Percentiles rank a stretch among this genome's conserved stretches.
Evolutionary conservation across 192 early-diverging fungal genomes (phyloP).

Genomic region (Spizellomyces punctatus): DNA sequence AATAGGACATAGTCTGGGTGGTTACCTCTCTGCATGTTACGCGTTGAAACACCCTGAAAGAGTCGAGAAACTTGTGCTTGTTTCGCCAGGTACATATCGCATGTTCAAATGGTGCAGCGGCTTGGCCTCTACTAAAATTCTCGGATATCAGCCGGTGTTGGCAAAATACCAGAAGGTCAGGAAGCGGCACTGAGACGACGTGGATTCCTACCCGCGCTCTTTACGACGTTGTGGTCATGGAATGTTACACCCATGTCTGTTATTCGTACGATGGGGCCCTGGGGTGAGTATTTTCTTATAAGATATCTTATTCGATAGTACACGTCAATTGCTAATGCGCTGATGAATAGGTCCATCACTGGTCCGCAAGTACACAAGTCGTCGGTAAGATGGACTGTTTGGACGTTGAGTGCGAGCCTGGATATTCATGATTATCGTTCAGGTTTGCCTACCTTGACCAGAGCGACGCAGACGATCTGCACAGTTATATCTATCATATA

Average conservation of each 20-base stretch:
- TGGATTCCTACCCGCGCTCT: conserved; percentile 17
- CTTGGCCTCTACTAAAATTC: too few relatives aligned
- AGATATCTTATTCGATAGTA: neutral
- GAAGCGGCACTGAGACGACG: conserved; percentile 21
- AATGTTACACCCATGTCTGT: conserved; percentile 81
- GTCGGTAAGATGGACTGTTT: conserved; percentile 25
- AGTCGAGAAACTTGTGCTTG: conserved; percentile 85
- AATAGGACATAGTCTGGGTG: conserved; percentile 73
- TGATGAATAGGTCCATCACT: conserved; percentile 7
- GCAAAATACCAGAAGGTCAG: conserved; percentile 8
- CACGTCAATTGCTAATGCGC: neutral
- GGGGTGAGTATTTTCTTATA: conserved; percentile 36
- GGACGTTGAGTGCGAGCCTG: neutral
- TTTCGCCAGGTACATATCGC: conserved; percentile 69
- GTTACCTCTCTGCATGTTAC: conserved; percentile 84
- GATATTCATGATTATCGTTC: neutral
- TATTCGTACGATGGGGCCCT: conserved; percentile 75
- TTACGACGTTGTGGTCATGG: conserved; percentile 67
- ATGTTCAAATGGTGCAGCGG: neutral
- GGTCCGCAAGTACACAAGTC: conserved; percentile 51
- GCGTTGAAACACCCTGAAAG: conserved; percentile 84
- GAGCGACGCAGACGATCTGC: conserved; percentile 66
- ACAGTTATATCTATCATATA: conserved; percentile 84
- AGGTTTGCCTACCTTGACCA: conserved; percentile 67
- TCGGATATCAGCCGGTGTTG: conserved; percentile 17